Evolutionary conservation across 139 green algal genomes (phyloP).

Genomic region (Tetraselmis striata): DNA sequence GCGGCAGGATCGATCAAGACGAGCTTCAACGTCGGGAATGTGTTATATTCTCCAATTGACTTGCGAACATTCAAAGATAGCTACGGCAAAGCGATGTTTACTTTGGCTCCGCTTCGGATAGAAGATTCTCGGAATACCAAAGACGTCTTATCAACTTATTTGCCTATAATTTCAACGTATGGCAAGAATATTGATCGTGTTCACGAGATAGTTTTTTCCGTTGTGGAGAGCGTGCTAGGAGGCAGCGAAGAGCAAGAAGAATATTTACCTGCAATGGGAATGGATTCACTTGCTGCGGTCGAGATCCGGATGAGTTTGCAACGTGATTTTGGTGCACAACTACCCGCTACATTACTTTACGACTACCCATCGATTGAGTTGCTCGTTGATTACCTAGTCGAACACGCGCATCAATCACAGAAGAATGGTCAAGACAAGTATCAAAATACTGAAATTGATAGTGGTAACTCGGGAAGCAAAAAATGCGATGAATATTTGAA

Average conservation of each 20-base stretch:
- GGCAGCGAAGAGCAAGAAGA: not conserved
- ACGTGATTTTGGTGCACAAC: not conserved
- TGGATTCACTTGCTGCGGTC: not conserved
- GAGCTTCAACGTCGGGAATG: not conserved
- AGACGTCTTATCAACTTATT: too few relatives aligned
- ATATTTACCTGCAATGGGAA: not conserved
- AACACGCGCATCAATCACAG: too few relatives aligned
- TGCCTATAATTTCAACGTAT: too few relatives aligned
- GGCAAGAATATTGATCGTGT: not conserved
- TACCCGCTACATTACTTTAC: conserved; percentile 64
- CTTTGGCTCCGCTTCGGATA: too few relatives aligned
- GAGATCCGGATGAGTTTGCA: not conserved
- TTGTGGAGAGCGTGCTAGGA: not conserved
- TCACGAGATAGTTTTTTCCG: not conserved
- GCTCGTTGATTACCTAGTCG: not conserved
- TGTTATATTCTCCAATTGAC: not conserved
- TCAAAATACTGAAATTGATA: too few relatives aligned
- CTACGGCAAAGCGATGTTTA: too few relatives aligned
- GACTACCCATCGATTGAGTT: conserved; percentile 52
- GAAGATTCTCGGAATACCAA: too few relatives aligned
- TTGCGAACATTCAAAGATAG: too few relatives aligned
- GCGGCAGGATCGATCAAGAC: not conserved
- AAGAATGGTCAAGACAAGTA: too few relatives aligned
- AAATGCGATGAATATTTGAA: not conserved
- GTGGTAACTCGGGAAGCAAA: not conserved